These are phyloP conservation scores for Boletus eberwhitei DNA, from an alignment of 768 basidiomycete species.

Conservation along the genomic window DNA sequence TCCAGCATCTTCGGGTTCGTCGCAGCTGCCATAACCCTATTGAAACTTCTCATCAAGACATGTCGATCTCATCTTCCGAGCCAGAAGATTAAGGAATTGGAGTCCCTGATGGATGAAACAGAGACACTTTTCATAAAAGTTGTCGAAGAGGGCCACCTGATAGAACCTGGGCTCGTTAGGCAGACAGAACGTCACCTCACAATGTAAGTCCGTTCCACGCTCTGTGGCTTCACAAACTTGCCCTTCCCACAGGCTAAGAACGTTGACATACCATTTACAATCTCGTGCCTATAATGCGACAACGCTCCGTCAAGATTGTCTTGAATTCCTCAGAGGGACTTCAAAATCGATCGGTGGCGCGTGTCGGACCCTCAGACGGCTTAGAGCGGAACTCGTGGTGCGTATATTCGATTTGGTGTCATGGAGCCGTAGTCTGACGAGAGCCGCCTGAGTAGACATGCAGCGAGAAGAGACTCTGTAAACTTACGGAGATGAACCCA, in stretches of 20 bases:
- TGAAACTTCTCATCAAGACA: neutral
- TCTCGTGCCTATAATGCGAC: neutral
- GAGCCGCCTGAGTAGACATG: neutral
- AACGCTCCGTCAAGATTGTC: neutral
- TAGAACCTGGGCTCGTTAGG: neutral
- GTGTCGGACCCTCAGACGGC: neutral
- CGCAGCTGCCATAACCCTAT: neutral
- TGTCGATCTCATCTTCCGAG: constrained; percentile 4
- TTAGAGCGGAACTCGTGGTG: constrained; percentile 2
- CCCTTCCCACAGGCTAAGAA: neutral
- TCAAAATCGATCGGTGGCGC: neutral
- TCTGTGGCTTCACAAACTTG: neutral
- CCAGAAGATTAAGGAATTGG: constrained; percentile 2
- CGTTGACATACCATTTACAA: neutral
- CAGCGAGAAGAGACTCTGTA: neutral
- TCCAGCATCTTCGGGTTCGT: constrained; percentile 2
- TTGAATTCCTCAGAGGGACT: neutral
- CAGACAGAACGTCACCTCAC: neutral
- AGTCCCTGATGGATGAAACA: neutral
- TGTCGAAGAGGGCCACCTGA: constrained; percentile 5
- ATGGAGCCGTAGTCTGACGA: neutral
- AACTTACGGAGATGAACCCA: neutral
- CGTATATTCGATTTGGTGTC: neutral
- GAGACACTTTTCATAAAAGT: neutral
- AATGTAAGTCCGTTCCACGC: neutral